Evolutionary conservation across 495 filamentous ascomycete genomes (phyloP).

Genomic region (Apodospora peruviana): DNA sequence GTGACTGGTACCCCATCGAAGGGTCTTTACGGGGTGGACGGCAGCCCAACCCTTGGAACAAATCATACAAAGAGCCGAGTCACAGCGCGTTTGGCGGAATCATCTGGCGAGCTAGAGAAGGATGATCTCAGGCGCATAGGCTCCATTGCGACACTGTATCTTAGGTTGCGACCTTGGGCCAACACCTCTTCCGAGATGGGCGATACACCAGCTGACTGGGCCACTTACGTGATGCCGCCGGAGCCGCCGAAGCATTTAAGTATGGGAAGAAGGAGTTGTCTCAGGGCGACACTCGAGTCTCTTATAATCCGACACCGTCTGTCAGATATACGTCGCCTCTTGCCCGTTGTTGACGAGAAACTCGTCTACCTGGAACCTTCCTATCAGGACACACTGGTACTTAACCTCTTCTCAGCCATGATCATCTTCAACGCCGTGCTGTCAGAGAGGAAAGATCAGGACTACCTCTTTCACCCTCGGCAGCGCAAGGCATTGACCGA

Average conservation of each 20-base stretch:
- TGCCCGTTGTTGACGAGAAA: constrained; percentile 66
- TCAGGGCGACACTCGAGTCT: constrained; percentile 65
- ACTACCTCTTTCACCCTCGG: constrained; percentile 81
- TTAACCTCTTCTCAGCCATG: constrained; percentile 79
- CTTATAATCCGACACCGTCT: constrained; percentile 76
- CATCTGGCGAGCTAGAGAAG: constrained; percentile 47
- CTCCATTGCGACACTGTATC: constrained; percentile 60
- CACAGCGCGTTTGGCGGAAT: constrained; percentile 6
- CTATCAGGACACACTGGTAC: constrained; percentile 73
- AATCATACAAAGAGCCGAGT: background rate
- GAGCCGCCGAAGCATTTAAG: no score
- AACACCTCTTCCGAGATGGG: constrained; percentile 28
- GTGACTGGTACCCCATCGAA: constrained; percentile 87
- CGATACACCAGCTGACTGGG: constrained; percentile 56
- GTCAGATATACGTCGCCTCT: constrained; percentile 58
- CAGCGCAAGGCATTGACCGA: constrained; percentile 59
- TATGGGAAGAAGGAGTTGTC: no score
- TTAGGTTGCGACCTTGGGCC: constrained; percentile 74
- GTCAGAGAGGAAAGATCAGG: constrained; percentile 73
- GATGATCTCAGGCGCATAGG: constrained; percentile 74
- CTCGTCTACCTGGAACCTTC: constrained; percentile 72
- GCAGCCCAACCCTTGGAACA: background rate
- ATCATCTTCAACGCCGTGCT: constrained; percentile 83
- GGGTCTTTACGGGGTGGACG: constrained; percentile 64
- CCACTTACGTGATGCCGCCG: constrained; percentile 64